Evolutionary conservation across 2,329 filamentous ascomycete species (phyloP), one percentile per base, ranked within the genome.

Genomic region (Sphaerulina populicola): DNA sequence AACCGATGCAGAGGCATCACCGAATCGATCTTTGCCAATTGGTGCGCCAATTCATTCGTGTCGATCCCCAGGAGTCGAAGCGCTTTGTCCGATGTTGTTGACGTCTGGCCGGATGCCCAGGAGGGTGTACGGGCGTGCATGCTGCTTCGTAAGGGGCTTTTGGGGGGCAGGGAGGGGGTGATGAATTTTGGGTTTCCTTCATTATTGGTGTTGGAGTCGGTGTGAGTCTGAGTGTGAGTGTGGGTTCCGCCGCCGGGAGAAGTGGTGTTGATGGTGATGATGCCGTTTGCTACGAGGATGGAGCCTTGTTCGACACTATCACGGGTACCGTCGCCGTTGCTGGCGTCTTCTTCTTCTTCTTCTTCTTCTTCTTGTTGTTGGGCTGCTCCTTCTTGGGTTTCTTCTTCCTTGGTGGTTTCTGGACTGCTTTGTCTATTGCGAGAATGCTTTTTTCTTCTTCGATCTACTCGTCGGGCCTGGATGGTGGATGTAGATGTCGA

Each of bases 11-110:
- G 29, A 29, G 46, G 46, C 14, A 48, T 35, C 11, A 48, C 39
- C 38, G 46, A 43, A n/a, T 48, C 46, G 30, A 48, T 48, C 29
- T 48, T 27, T 27, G 37, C 46, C 37, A 48, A 38, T 8, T 38
- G 44, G 27, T 48, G 46, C 29, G 40, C 37, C 15, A 48, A 21
- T 42, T 48, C 46, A 14, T 48, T 48, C 1, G 39, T 36, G 15
- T 48, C 39, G 14, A 48, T 48, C 8, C 46, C 46, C 4, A 48
- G 46, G 6, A 48, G 30, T n/a, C 27, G 21, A 6, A 48, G 37
- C 36, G 46, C 46, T 30, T 48, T 48, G 18, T 42, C 46, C 4
- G 46, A 48, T 1, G 46, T 33, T 15, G 38, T 42, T 27, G 18
- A 18, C 3, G 46, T 33, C 1, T 31, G 27, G 14, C 40, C 39